Evolutionary conservation across 805 yeast genomes (phyloP), one percentile per base, ranked within the genome.

Genomic region (Ogataea henricii): DNA sequence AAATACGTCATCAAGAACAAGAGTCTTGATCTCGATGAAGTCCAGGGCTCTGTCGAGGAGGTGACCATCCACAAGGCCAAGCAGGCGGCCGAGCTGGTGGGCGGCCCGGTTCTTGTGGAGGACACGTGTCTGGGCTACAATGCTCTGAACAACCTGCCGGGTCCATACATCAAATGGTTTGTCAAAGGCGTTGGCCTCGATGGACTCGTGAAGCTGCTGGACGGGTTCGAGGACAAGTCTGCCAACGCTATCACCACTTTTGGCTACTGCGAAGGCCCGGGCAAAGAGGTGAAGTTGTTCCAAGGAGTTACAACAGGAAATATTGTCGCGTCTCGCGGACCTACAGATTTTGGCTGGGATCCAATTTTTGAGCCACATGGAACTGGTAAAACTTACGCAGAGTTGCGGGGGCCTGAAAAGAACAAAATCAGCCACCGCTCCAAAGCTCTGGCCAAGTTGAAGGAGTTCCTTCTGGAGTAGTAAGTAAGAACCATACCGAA

Each of bases 121-220:
- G 99, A 94, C 60, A 94, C 99, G 0, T 91, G 96, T 43, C 77
- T 94, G 33, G 88, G 86, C 3, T 94, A 87, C 67, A 78, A 78
- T 42, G 96, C 96, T 1, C 75, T 85, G 62, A 83, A 87, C 44
- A 74, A 76, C 52, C 76, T 94, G 42, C 99, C 99, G 3, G 99
- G 99, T 20, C 98, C 98, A 1, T 68, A 67, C 46, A 78, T 79
- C 68, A 92, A 92, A 67, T 92, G 99, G 99, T 94, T 94, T 68
- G 77, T 89, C 38, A 72, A 82, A 53, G 68, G 79, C 12, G 65
- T 91, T 55, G 97, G 97, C 0, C 75, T 87, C 27, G 80, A 79
- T 12, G 92, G 92, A 2, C 70, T 92, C 46, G 87, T 83, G 49
- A 82, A 85, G 58, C 77, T 92, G 84, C 72, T 95, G 34, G 81